phyloP scores from a whole-genome alignment of 192 early-diverging fungal species.

The Entophlyctis luteolus region DNA sequence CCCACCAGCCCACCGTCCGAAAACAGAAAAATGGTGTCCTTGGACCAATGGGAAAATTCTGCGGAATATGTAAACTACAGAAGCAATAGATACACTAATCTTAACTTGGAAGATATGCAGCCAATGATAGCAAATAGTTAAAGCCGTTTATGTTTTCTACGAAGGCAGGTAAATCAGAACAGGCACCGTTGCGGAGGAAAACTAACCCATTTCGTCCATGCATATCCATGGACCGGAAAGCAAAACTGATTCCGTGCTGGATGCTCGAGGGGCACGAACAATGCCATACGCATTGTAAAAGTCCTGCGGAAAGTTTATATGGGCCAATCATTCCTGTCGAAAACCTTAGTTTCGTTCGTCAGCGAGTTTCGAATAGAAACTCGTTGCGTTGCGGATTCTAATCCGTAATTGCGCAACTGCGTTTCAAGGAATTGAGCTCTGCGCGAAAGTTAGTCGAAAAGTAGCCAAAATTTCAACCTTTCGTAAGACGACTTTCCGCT shows the following conservation, averaged over 20 bases:
- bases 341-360: too few species aligned
- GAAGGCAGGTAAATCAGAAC: constrained; percentile 25
- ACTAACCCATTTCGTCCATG: constrained; percentile 50
- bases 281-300: constrained; percentile 78
- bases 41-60: constrained; percentile 77
- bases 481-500: too few species aligned
- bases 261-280: constrained; percentile 72
- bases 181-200: constrained; percentile 40
- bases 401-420: not conserved
- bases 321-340: constrained; percentile 53
- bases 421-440: not conserved
- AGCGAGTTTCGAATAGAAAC: not conserved
- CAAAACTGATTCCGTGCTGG: constrained; percentile 84
- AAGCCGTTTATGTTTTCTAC: constrained; percentile 41
- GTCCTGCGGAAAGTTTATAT: constrained; percentile 20
- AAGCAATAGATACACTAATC: not conserved
- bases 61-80: not conserved
- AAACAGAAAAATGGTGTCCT: constrained; percentile 86
- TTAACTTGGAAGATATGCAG: constrained; percentile 40
- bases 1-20: constrained; percentile 73
- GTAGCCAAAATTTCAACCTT: too few species aligned
- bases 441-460: too few species aligned
- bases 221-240: constrained; percentile 78
- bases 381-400: not conserved
- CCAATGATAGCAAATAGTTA: constrained; percentile 39